Evolutionary conservation across 1,284 basidiomycete genomes (phyloP).

Genomic region (Leccinum subrobustum): DNA sequence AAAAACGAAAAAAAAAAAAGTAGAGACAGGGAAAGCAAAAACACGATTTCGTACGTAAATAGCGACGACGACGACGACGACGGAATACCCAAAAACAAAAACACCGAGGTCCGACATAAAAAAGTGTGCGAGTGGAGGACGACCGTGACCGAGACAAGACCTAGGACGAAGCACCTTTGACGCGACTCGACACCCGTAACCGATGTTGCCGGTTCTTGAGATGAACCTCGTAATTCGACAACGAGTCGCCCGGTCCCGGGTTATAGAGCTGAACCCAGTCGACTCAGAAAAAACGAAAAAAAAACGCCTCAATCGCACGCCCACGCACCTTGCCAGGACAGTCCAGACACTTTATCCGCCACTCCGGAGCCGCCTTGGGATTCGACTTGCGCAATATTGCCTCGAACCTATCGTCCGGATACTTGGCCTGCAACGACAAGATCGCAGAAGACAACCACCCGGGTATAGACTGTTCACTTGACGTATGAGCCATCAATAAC

Average conservation of each 20-base stretch:
- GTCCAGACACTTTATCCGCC: conserved; percentile 93
- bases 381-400: conserved; percentile 63
- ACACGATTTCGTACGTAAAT: conserved; percentile 20
- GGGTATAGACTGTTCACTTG: conserved; percentile 52
- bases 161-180: conserved; percentile 24
- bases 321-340: conserved; percentile 84
- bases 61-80: conserved; percentile 7
- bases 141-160: not conserved
- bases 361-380: conserved; percentile 60
- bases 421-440: conserved; percentile 65
- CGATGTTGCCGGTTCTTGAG: conserved; percentile 76
- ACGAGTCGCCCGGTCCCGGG: conserved; percentile 85
- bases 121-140: not conserved
- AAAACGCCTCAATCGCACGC: not conserved
- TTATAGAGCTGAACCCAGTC: conserved; percentile 72
- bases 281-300: not conserved
- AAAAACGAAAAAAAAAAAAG: not conserved
- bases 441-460: conserved; percentile 70
- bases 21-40: conserved; percentile 1
- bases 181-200: conserved; percentile 49
- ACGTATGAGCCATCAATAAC: conserved; percentile 35
- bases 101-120: conserved; percentile 11
- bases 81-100: not conserved
- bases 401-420: conserved; percentile 83
- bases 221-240: conserved; percentile 93